Evolutionary conservation across 163 green algal genomes (phyloP).

Genomic region (Chlamydomonas reinhardtii): DNA sequence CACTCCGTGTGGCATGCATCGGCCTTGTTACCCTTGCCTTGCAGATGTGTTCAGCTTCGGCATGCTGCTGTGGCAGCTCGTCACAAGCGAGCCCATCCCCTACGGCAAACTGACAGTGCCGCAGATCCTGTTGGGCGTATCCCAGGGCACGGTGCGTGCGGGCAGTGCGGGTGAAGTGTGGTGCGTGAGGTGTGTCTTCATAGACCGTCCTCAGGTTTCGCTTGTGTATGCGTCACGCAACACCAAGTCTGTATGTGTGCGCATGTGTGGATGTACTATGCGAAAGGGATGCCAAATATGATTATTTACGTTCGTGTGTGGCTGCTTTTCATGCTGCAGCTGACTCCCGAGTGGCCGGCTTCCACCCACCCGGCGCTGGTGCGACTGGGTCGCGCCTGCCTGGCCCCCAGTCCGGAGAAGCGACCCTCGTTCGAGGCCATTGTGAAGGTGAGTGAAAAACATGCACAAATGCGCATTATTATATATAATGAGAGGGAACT

Average conservation of each 20-base stretch:
- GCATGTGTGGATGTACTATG: too few relatives aligned
- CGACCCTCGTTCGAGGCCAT: slow-evolving; percentile 35
- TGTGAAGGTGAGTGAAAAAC: slow-evolving; percentile 25
- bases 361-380: slow-evolving; percentile 31
- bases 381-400: slow-evolving; percentile 24
- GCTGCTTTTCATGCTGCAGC: not conserved
- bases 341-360: slow-evolving; percentile 24
- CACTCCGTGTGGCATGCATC: too few relatives aligned
- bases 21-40: not conserved
- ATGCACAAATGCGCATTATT: not conserved
- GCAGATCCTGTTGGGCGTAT: slow-evolving; percentile 43
- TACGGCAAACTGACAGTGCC: slow-evolving; percentile 31
- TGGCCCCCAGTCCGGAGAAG: slow-evolving; percentile 19
- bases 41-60: slow-evolving; percentile 47
- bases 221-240: too few relatives aligned
- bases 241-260: too few relatives aligned
- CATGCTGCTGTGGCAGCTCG: slow-evolving; percentile 53
- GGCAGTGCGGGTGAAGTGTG: not conserved
- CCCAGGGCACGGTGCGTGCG: slow-evolving; percentile 8
- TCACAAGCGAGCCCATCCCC: slow-evolving; percentile 29
- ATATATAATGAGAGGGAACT: not conserved
- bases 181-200: too few relatives aligned
- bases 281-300: too few relatives aligned
- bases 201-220: too few relatives aligned
- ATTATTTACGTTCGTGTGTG: too few relatives aligned